Evolutionary conservation across 352 stramenopile species (phyloP), one percentile per base, ranked within the genome.

Genomic region (Pythium dissotocum): DNA sequence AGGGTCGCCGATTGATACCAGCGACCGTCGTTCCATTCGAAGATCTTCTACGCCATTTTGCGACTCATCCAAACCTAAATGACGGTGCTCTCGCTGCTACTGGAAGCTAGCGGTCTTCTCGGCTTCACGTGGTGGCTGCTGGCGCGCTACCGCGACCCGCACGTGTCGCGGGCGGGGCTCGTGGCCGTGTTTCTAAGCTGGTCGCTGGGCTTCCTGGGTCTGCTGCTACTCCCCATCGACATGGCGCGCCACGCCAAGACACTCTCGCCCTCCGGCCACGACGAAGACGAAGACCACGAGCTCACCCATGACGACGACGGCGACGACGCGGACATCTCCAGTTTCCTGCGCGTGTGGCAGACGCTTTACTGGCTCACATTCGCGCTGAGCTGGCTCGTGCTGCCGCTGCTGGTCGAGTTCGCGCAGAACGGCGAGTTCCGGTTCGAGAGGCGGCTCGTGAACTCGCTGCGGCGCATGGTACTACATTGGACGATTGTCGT

Each of bases 321-420:
- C 42, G 40, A 26, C 36, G 21, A 24, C 21, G 21, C 21, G 21
- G 40, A 68, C 35, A 14, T 63, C 30, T 33, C 51, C 3, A 58
- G 48, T n/a, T 85, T 77, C 32, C 32, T 92, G 9, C 16, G 9
- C 0, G 61, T 53, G 16, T 93, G 85, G 85, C 72, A 84, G 65
- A 40, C 77, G 55, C 61, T 93, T 8, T 93, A 93, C 62, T 93
- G 83, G 81, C 30, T 75, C 21, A 88, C 82, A 46, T 91, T 93
- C 60, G 6, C 75, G 35, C 70, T 93, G 53, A 86, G 81, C 53
- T 93, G 85, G 82, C 36, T 86, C 36, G 63, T 80, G 32, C 69
- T 93, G 35, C 85, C 85, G 3, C 73, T 90, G n/a, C 68, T 91
- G 18, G 71, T 77, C 48, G 85, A 93, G 71, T 86, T 83, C 57